A percentile compares a stretch with the other conserved stretches of the same genome.
These are phyloP conservation scores for Sporothrix humicola DNA, from an alignment of 2,329 filamentous ascomycete genomes.

Conservation along the genomic window DNA sequence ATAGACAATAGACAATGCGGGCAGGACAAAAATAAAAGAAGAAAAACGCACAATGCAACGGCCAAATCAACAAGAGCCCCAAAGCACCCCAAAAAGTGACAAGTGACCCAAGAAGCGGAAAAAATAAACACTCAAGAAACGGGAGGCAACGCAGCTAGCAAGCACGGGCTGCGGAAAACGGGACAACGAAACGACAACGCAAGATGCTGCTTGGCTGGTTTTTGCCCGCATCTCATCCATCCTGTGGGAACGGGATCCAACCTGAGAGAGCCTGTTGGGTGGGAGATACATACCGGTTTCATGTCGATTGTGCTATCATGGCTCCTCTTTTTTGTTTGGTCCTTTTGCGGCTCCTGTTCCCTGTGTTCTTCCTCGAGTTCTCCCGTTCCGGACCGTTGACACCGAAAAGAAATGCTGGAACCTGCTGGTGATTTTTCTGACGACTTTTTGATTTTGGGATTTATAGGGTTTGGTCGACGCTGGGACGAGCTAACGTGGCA, in stretches of 20 bases:
- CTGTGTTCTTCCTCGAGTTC: conserved; percentile 31
- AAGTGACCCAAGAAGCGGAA: not conserved
- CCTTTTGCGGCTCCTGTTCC: not conserved
- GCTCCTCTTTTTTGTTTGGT: not conserved
- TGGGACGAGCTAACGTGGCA: conserved; percentile 13
- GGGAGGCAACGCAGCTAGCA: conserved; percentile 12
- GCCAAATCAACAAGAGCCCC: not conserved
- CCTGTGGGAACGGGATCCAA: conserved; percentile 26
- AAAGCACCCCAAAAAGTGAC: not conserved
- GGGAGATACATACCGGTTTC: conserved; percentile 26
- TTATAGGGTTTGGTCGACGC: not conserved
- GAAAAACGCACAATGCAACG: conserved; percentile 1
- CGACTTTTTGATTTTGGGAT: not conserved
- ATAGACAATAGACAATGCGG: conserved; percentile 32
- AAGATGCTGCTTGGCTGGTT: conserved; percentile 9
- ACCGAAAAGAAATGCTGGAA: conserved; percentile 46
- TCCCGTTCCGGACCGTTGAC: conserved; percentile 59
- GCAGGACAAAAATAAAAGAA: not conserved
- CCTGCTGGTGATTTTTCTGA: not conserved
- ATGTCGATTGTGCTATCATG: conserved; percentile 2
- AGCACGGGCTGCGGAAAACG: conserved; percentile 14
- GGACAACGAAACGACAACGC: conserved; percentile 1
- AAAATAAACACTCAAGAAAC: not conserved
- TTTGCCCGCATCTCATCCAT: conserved; percentile 22
- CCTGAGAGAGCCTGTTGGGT: conserved; percentile 13